phyloP scores from a whole-genome alignment of 371 early-diverging fungal species.

The Mucor plumbeus region DNA sequence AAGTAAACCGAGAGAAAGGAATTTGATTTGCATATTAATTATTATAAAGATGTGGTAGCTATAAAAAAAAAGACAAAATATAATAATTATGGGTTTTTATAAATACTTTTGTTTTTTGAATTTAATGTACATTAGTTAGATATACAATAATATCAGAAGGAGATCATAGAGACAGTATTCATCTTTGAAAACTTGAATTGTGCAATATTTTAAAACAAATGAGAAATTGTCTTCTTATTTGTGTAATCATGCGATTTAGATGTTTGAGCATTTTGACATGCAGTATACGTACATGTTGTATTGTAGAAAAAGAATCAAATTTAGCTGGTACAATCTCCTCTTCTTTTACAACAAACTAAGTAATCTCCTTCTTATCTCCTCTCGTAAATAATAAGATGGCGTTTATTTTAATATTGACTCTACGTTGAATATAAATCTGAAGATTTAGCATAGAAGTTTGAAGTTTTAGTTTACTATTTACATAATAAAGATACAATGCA shows the following conservation, averaged over 20 bases:
- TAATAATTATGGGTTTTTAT: not conserved
- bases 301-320: too few species aligned
- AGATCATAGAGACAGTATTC: not conserved
- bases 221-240: not conserved
- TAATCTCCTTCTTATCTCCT: not conserved
- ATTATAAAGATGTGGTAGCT: not conserved
- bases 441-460: not conserved
- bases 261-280: slow-evolving; percentile 1
- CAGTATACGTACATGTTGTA: not conserved
- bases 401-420: not conserved
- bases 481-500: not conserved
- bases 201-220: not conserved
- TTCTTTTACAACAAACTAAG: not conserved
- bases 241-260: not conserved
- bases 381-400: not conserved
- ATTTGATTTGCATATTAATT: slow-evolving; percentile 16
- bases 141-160: not conserved
- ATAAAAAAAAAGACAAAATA: not conserved
- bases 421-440: not conserved
- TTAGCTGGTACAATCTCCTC: not conserved
- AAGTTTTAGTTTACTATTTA: not conserved
- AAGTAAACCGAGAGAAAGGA: slow-evolving; percentile 1
- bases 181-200: not conserved
- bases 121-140: not conserved
- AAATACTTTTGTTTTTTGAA: not conserved